These are phyloP conservation scores for Xylona heveae DNA, from an alignment of 495 filamentous ascomycete species.

Conservation along the genomic window DNA sequence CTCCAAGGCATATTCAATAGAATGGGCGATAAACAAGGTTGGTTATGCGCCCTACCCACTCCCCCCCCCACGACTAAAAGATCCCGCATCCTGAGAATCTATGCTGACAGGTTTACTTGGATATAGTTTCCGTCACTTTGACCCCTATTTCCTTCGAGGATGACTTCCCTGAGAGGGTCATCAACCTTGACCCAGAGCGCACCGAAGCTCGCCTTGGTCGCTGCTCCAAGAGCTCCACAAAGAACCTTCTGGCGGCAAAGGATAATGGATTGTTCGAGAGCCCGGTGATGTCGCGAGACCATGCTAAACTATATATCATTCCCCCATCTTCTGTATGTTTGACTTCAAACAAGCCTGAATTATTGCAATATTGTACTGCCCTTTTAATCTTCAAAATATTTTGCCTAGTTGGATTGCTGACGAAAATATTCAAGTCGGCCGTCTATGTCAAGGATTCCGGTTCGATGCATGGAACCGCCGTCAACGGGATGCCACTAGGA, in stretches of 20 bases:
- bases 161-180: constrained; percentile 6
- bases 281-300: constrained; percentile 60
- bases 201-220: constrained; percentile 27
- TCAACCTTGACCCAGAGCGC: constrained; percentile 8
- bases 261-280: constrained; percentile 63
- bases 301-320: constrained; percentile 37
- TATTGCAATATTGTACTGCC: neutral
- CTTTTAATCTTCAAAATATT: constrained; percentile 7
- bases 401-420: neutral
- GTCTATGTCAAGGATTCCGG: constrained; percentile 12
- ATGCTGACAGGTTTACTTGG: neutral
- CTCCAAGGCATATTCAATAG: no score
- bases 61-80: no score
- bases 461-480: constrained; percentile 35
- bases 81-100: no score
- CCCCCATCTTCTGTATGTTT: constrained; percentile 1
- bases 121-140: constrained; percentile 11
- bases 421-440: constrained; percentile 18
- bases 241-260: constrained; percentile 23
- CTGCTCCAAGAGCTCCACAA: constrained; percentile 32
- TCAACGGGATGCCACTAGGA: constrained; percentile 10
- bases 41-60: no score
- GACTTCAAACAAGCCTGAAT: no score
- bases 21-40: no score
- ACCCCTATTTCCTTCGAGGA: constrained; percentile 8